These are phyloP conservation scores for Oxytropis ochrocephala DNA, from an alignment of 306 rosid genomes.

Conservation along the genomic window DNA sequence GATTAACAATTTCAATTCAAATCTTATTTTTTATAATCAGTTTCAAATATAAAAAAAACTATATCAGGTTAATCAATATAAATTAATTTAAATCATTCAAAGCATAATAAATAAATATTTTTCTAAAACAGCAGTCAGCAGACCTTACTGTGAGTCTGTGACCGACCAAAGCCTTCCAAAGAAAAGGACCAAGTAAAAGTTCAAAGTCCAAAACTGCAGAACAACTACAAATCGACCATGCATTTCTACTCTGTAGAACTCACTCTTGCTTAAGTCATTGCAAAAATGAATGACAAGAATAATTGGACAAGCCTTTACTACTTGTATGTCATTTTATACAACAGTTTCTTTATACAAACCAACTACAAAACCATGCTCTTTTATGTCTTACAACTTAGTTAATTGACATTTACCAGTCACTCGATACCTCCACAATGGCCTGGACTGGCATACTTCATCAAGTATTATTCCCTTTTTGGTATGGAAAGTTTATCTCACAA, in stretches of 20 bases:
- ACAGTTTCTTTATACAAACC: slow-evolving; percentile 54
- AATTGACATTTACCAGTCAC: slow-evolving; percentile 91
- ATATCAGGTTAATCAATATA: too few relatives aligned
- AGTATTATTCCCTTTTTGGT: slow-evolving; percentile 21
- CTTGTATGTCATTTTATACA: slow-evolving; percentile 31
- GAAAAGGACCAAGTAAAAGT: not conserved
- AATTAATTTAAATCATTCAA: too few relatives aligned
- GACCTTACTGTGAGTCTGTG: not conserved
- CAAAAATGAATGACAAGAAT: not conserved
- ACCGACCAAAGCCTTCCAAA: not conserved
- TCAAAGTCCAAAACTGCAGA: not conserved
- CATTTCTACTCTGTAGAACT: not conserved
- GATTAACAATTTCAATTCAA: too few relatives aligned
- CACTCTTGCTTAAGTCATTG: not conserved
- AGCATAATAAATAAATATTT: too few relatives aligned
- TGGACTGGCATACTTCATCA: slow-evolving; percentile 79
- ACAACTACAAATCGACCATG: not conserved
- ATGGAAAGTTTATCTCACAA: slow-evolving; percentile 42
- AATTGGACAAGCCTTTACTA: slow-evolving; percentile 19
- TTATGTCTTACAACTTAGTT: slow-evolving; percentile 31
- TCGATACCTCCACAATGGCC: slow-evolving; percentile 60
- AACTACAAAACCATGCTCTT: slow-evolving; percentile 33
- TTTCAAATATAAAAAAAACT: too few relatives aligned
- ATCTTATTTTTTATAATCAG: too few relatives aligned
- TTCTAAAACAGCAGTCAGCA: not conserved